Conservation (phyloP, 1,139 yeast genomes). For the Meyerozyma elateridarum region DNA sequence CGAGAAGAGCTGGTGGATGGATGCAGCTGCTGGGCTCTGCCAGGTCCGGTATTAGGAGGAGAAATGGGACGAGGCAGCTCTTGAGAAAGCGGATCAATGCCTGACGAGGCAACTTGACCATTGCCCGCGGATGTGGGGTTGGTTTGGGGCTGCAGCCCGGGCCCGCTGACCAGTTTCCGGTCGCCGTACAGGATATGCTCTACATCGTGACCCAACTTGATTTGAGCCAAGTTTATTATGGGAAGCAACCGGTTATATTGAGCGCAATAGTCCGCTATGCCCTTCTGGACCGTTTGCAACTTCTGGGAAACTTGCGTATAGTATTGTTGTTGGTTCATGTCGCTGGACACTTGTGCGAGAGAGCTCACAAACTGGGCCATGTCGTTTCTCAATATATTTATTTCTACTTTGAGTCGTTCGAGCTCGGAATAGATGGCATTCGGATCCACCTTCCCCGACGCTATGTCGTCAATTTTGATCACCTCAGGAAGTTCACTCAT, state of each 20-base stretch:
- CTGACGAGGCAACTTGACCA: no score
- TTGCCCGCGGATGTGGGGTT: no score
- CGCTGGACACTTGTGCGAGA: constrained; percentile 33
- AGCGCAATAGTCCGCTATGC: constrained; percentile 39
- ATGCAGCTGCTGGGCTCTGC: background rate
- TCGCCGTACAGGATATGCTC: constrained; percentile 20
- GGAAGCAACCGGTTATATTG: constrained; percentile 45
- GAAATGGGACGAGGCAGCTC: constrained; percentile 1
- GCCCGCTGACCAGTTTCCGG: background rate
- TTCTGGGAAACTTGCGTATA: constrained; percentile 14
- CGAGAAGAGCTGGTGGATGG: constrained; percentile 1
- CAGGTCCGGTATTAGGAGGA: constrained; percentile 2
- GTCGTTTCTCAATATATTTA: constrained; percentile 40
- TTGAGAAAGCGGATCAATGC: no score
- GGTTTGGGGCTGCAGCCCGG: no score
- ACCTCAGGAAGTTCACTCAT: constrained; percentile 27
- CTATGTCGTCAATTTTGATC: constrained; percentile 43
- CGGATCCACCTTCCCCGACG: constrained; percentile 41
- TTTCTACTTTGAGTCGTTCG: constrained; percentile 40
- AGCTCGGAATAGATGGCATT: constrained; percentile 33
- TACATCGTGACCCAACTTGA: constrained; percentile 44
- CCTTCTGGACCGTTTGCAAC: constrained; percentile 31
- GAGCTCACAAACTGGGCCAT: constrained; percentile 38
- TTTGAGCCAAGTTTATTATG: constrained; percentile 46
- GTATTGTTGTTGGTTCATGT: constrained; percentile 36